phyloP scores from a whole-genome alignment of 805 yeast genomes.

The Dipodascopsis tothii region DNA sequence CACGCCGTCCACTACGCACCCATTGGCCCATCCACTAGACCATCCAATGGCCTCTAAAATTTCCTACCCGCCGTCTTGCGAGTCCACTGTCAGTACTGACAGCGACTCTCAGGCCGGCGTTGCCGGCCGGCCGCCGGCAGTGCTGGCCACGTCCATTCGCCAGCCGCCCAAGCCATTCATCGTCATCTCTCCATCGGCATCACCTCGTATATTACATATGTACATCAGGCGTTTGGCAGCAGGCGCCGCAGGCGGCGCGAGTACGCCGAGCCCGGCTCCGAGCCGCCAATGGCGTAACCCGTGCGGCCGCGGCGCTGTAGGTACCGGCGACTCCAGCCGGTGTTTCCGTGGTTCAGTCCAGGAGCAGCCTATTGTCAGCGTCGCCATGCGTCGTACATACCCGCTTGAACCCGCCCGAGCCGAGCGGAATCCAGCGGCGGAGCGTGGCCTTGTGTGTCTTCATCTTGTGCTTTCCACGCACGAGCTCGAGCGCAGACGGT shows the following conservation, averaged over 20 bases:
- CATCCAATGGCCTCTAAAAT: too few species aligned
- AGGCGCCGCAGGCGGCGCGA: background rate
- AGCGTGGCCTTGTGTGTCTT: slow-evolving; percentile 22
- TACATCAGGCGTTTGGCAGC: background rate
- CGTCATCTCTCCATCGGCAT: background rate
- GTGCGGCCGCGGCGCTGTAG: background rate
- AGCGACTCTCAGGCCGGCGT: too few species aligned
- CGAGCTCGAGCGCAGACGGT: slow-evolving; percentile 6
- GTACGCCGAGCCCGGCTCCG: background rate
- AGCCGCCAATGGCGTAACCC: background rate
- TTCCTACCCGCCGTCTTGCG: too few species aligned
- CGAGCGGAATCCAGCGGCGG: slow-evolving; percentile 16
- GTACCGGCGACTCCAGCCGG: slow-evolving; percentile 12
- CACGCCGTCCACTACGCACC: too few species aligned
- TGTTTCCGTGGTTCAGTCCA: slow-evolving; percentile 17
- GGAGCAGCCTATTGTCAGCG: slow-evolving; percentile 12
- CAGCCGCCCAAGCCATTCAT: background rate
- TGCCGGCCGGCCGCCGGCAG: too few species aligned
- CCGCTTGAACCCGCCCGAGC: slow-evolving; percentile 19
- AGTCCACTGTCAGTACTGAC: too few species aligned
- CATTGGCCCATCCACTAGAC: too few species aligned
- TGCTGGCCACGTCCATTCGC: too few species aligned
- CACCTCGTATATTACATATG: too few species aligned
- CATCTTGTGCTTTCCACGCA: slow-evolving; percentile 9
- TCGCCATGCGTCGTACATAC: slow-evolving; percentile 4